Evolutionary conservation across 139 green algal genomes (phyloP), one percentile per base, ranked within the genome.

Genomic region (Chlamydomonas sp.): DNA sequence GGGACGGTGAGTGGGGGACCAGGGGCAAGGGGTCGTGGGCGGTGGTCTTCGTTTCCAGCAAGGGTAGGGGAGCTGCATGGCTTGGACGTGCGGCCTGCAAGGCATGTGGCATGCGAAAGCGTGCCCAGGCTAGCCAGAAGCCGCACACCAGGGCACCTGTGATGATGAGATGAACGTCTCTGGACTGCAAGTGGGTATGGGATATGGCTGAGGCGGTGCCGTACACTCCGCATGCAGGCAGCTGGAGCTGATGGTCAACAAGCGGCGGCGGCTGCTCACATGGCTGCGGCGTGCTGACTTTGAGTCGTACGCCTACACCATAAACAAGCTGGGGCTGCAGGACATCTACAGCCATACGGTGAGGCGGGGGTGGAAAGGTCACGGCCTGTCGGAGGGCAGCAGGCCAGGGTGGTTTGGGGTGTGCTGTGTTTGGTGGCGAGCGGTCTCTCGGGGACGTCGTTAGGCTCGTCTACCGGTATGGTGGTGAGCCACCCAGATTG

Each of bases 241-340:
- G 6, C 79, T 94, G 77, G 83, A 93, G 72, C 72, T 85, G 61
- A 86, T 94, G 75, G 78, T 92, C 12, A 91, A 95, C 89, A 86
- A 89, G 67, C 87, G 93, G 17, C 90, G 91, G 58, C 85, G 89
- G 12, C 77, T 94, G 87, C 89, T 95, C 31, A 82, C 61, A 1
- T 95, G 91, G 74, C 73, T 95, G 66, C 85, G 93, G 0, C 60
- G 60, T 2, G 58, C 78, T 1, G 88, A 93, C 89, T 94, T 94
- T 59, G 64, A 87, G 49, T 78, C 89, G 5, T 95, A 93, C 85
- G 81, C 78, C 3, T 90, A 82, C 71, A 80, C 84, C 71, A 79
- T 95, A 14, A 58, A 84, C 57, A 92, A 90, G 71, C 85, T 95
- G 77, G 93, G 93, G 1, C 85, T 95, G 59, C 80, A 85, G 79